Percentiles rank a stretch among this genome's conserved stretches.
These are phyloP conservation scores for Umbelopsis ramanniana DNA, from an alignment of 192 early-diverging fungal species.

Conservation along the genomic window DNA sequence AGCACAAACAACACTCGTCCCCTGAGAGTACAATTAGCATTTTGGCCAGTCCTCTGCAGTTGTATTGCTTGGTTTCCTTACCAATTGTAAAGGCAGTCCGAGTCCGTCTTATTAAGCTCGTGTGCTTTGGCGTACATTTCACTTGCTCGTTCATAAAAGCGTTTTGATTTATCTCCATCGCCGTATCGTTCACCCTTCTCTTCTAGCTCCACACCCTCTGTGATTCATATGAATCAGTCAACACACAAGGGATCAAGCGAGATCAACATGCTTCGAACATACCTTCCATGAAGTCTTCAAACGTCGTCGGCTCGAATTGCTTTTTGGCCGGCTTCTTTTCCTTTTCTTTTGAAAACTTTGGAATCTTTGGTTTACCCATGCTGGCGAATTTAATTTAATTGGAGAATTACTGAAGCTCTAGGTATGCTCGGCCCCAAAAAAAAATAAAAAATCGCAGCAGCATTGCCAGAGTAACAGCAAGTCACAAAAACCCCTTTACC, in stretches of 20 bases:
- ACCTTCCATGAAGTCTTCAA: conserved; percentile 65
- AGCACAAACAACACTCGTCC: conserved; percentile 64
- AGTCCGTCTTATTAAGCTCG: conserved; percentile 53
- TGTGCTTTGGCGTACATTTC: conserved; percentile 69
- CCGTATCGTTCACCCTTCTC: conserved; percentile 73
- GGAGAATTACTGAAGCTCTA: background rate
- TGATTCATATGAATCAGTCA: background rate
- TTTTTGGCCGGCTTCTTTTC: conserved; percentile 43
- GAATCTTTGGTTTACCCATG: conserved; percentile 20
- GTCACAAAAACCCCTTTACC: too few species aligned
- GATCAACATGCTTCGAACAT: background rate
- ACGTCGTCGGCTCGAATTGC: conserved; percentile 47
- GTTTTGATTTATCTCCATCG: conserved; percentile 64
- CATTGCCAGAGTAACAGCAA: background rate
- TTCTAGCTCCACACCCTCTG: conserved; percentile 58
- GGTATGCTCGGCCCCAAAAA: background rate
- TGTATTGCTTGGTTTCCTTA: conserved; percentile 21
- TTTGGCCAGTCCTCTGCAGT: background rate
- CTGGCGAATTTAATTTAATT: background rate
- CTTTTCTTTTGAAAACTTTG: conserved; percentile 35
- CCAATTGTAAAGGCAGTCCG: conserved; percentile 74
- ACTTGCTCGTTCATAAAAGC: conserved; percentile 67
- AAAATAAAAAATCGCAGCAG: background rate
- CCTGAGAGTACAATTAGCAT: conserved; percentile 30
- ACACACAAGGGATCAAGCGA: background rate